Evolutionary conservation across 2,329 filamentous ascomycete species (phyloP), one percentile per base, ranked within the genome.

Genomic region (Diaporthe helianthi): DNA sequence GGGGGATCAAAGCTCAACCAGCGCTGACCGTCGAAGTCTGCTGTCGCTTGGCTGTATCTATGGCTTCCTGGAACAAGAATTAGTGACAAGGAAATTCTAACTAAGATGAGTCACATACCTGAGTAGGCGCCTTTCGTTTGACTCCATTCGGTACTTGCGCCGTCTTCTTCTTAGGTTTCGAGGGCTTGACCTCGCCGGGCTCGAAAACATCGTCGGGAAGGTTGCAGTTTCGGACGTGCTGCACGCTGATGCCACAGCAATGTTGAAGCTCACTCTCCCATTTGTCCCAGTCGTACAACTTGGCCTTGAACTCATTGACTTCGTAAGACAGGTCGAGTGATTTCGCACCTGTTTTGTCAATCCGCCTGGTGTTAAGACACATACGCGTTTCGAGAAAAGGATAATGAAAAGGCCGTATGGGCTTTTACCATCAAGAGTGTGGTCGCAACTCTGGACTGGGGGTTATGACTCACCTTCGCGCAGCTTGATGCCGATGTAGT

Each of bases 161-260:
- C 36, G 73, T 73, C 79, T 87, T 90, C 80, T 82, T 89, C 76
- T 85, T 87, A 65, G 84, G 82, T 19, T 84, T 87, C 17, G 79
- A 77, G 6, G 92, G 92, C 75, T 89, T 92, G 61, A 83, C 83
- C 80, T 99, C 96, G 75, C 93, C 93, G 29, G 90, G 83, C 58
- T 90, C 86, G 78, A 99, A 99, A 2, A 98, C 90, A 79, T 99
- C 95, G 70, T 93, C 90, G 33, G 96, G 96, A 31, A 99, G 86
- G 76, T 94, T 90, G 78, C 93, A 92, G 80, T 92, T 97, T 80
- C 93, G 91, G 61, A 94, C 90, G 77, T 97, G 91, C 71, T 93
- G 91, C 65, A 98, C 89, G 66, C 90, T 90, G 64, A 99, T 83
- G 51, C 90, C 93, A 77, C 73, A 75, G 64, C 41, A 63, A 29